phyloP scores from a whole-genome alignment of 352 stramenopile genomes.

The Phytophthora europaea region DNA sequence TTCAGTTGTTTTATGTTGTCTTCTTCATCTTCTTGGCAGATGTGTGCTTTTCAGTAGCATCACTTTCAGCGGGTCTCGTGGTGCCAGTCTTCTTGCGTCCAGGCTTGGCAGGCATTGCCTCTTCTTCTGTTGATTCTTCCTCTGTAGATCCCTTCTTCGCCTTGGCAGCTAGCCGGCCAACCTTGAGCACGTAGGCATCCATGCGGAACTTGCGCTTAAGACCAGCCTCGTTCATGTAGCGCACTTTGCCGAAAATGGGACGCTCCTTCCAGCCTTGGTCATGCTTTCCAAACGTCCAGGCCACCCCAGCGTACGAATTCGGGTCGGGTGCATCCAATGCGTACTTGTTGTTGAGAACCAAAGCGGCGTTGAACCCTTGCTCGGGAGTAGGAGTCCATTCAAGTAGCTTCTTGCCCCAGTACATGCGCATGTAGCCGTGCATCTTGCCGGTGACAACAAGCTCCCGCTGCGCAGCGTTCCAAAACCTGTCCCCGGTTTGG shows the following conservation, averaged over 20 bases:
- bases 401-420: constrained; percentile 99
- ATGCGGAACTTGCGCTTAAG: constrained; percentile 99
- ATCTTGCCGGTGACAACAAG: constrained; percentile 95
- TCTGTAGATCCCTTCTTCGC: constrained; percentile 16
- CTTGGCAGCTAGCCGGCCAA: constrained; percentile 41
- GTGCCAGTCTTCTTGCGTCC: constrained; percentile 23
- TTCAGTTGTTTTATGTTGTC: constrained; percentile 28
- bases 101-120: constrained; percentile 10
- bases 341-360: constrained; percentile 99
- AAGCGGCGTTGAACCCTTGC: constrained; percentile 92
- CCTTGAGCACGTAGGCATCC: constrained; percentile 79
- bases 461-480: constrained; percentile 98
- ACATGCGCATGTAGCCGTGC: constrained; percentile 97
- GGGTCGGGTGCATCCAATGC: constrained; percentile 97
- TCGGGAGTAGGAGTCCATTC: constrained; percentile 96
- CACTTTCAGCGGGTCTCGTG: constrained; percentile 16
- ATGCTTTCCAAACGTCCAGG: constrained; percentile 94
- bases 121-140: constrained; percentile 13
- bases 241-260: constrained; percentile 98
- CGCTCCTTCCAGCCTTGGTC: constrained; percentile 98
- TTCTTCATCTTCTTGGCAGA: constrained; percentile 44
- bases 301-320: constrained; percentile 93
- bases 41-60: neutral
- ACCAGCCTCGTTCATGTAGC: constrained; percentile 99
- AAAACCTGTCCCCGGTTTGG: constrained; percentile 97